Base-by-base conservation (phyloP, 768 basidiomycete species). In the Epithele typhae region DNA sequence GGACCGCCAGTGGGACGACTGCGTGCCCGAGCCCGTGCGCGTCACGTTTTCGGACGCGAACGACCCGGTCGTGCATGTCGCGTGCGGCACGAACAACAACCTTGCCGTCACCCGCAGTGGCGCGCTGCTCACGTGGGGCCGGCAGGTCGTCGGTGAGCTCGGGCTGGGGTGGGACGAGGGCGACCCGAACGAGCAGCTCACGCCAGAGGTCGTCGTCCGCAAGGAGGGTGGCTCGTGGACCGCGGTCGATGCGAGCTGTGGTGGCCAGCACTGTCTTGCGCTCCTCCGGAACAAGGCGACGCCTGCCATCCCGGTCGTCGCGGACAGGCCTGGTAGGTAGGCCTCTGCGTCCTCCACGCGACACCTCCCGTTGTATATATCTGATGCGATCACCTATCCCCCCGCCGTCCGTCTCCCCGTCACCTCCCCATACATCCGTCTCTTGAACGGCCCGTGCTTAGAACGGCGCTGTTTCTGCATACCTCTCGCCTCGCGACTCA, bases 191-290 rank as follows among this genome's bases (percentile, higher is more conserved):
- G 79, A 81, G 54, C 79, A 82, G 18, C 69, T 68, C 55, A 85
- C 79, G 7, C 87, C 87, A 0, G 78, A 68, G 33, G 69, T 76
- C 15, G 75, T 89, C 35, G 87, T 90, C 19, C 78, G 84, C 39
- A 79, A 76, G 61, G 81, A 83, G 56, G 87, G 87, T 12, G 82
- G 82, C 15, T 69, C 75, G 5, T 87, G 83, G 83, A 74, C 76
- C 34, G 81, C 85, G 14, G 60, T 78, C 19, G 71, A 75, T 18
- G 82, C 81, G 30, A 75, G 83, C 1, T 89, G 87, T 61, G 87
- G 87, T 25, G 87, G 87, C 3, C 88, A 90, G 59, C 87, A 90
- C 59, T 81, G 84, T 2, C 59, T 89, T 17, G 87, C 81, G 25
- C 66, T 88, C 46, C 78, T 88, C 63, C 78, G 81, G 59, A 84